phyloP scores from a whole-genome alignment of 805 yeast species.

The Sugiyamaella qingdaonensis region DNA sequence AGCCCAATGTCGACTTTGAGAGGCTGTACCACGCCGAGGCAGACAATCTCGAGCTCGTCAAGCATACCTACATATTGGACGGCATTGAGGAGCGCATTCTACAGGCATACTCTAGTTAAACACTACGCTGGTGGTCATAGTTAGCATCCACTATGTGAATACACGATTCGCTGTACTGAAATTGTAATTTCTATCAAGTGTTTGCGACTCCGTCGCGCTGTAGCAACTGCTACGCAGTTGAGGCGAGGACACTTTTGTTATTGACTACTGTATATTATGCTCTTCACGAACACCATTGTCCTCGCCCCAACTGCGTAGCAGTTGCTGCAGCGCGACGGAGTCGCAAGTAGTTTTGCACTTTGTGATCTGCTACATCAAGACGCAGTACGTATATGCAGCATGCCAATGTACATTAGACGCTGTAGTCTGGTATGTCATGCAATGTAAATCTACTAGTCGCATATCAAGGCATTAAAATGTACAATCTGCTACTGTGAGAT shows the following conservation, averaged over 20 bases:
- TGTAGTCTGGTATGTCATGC: too few species aligned
- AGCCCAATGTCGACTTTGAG: constrained; percentile 45
- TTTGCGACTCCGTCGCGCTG: neutral
- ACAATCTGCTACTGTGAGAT: too few species aligned
- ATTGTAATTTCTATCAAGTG: neutral
- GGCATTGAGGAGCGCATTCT: constrained; percentile 56
- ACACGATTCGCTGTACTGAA: neutral
- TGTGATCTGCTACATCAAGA: too few species aligned
- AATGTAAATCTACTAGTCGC: neutral
- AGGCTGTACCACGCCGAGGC: constrained; percentile 66
- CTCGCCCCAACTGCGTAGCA: too few species aligned
- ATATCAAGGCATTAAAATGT: neutral
- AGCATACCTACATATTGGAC: constrained; percentile 52
- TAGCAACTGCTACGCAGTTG: neutral
- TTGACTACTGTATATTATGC: neutral
- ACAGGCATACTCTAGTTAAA: constrained; percentile 4
- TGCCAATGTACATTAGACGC: too few species aligned
- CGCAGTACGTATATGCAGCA: too few species aligned
- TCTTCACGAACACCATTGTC: neutral
- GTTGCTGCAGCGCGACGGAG: too few species aligned
- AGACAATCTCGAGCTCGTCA: constrained; percentile 63
- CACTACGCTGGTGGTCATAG: too few species aligned
- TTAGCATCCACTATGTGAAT: neutral
- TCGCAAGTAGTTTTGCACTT: too few species aligned
- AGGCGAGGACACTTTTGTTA: neutral